Evolutionary conservation across 306 rosid genomes (phyloP), one percentile per base, ranked within the genome.

Genomic region (Alnus rubra): DNA sequence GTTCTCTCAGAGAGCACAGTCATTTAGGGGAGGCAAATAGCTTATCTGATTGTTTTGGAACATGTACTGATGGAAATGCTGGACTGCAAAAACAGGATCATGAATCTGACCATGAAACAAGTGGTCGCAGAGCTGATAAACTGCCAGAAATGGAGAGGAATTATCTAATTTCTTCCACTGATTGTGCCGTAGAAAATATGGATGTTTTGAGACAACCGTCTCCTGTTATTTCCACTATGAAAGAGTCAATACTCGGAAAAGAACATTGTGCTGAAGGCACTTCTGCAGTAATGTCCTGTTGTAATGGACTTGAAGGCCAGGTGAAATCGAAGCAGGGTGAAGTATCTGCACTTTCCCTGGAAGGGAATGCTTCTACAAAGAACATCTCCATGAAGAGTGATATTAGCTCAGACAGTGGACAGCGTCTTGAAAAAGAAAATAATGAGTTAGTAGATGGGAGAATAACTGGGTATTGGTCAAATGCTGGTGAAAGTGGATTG

Each of bases 391-490:
- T 64, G 68, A 65, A 74, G 39, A 73, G 74, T 44, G 69, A 74
- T 30, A 44, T 69, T 19, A 28, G 65, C 73, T 81, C 73, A 69
- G 76, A 58, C 76, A 70, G 63, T 69, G 65, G 73, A 19, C 83
- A 74, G 31, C 73, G 72, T 2, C 55, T 71, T 81, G 76, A 75
- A 47, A 56, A 52, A 68, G 69, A 75, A 33, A 67, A 16, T 67
- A 37, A 5, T 37, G 71, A 67, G 50, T 67, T 44, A 39, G 48
- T 68, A 14, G 63, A 80, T 45, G 76, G 50, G 15, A 70, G 67
- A 35, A 9, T 58, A 75, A 45, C 60, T 35, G 71, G 45, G 12
- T 37, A 39, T 81, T 63, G 71, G 51, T 60, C 58, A 60, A 49
- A 72, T 10, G 8, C 49, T 3, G 23, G 73, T 58, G 76, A 81